Conservation (phyloP, 2,329 filamentous ascomycete genomes). For the Zelopaecilomyces penicillatus region DNA sequence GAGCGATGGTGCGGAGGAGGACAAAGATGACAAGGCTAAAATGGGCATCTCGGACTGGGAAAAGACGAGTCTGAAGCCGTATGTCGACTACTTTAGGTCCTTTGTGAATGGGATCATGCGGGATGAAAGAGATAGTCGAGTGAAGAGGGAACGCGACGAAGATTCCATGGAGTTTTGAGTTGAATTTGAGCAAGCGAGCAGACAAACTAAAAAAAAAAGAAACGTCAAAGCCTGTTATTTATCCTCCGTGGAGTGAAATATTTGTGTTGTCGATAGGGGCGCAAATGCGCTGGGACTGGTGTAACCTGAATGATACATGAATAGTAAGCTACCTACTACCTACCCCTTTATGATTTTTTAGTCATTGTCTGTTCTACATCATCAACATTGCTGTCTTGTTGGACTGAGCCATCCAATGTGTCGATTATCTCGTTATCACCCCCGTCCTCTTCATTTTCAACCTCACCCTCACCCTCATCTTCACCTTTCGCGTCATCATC, state of each 20-base stretch:
- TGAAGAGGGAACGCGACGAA: conserved; percentile 50
- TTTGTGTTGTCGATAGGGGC: no score
- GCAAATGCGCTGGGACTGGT: no score
- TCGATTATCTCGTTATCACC: background rate
- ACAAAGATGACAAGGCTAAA: conserved; percentile 29
- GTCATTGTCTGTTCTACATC: conserved; percentile 6
- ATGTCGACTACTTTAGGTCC: conserved; percentile 77
- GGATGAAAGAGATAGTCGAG: conserved; percentile 53
- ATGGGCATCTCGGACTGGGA: conserved; percentile 70
- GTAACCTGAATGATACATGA: no score
- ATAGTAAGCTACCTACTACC: no score
- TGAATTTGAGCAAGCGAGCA: no score
- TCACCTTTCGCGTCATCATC: conserved; percentile 19
- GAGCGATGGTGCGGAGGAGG: conserved; percentile 33
- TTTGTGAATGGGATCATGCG: conserved; percentile 75
- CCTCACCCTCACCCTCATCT: background rate
- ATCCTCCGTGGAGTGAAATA: no score
- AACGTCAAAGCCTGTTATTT: no score
- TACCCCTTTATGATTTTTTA: background rate
- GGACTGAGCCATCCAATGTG: no score
- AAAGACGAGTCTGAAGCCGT: conserved; percentile 90
- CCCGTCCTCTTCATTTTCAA: conserved; percentile 1
- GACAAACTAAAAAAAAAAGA: no score
- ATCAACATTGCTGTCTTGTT: background rate
- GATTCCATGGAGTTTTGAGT: conserved; percentile 44